phyloP scores from a whole-genome alignment of 768 basidiomycete genomes.

The Trametes gibbosa region DNA sequence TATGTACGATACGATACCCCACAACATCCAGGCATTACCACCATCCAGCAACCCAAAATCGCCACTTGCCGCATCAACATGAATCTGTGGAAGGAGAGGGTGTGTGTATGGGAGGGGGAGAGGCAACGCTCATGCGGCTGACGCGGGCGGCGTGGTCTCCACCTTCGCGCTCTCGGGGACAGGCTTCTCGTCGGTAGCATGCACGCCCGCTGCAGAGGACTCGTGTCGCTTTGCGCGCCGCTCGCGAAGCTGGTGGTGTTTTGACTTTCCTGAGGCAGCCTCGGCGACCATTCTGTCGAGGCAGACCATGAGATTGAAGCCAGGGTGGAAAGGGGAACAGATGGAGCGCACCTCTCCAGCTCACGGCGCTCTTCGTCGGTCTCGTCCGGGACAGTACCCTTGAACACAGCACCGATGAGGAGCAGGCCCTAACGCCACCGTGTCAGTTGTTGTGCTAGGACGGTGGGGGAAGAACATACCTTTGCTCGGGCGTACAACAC shows the following conservation, averaged over 20 bases:
- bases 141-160: slow-evolving; percentile 4
- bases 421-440: slow-evolving; percentile 63
- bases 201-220: neutral
- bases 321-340: neutral
- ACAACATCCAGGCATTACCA: no score
- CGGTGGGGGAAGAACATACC: slow-evolving; percentile 38
- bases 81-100: neutral
- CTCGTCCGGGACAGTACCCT: slow-evolving; percentile 79
- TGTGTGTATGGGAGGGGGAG: no score
- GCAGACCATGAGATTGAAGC: neutral
- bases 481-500: slow-evolving; percentile 82
- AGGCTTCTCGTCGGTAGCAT: neutral
- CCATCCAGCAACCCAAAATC: neutral
- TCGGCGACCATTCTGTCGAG: slow-evolving; percentile 76
- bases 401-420: slow-evolving; percentile 88
- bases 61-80: neutral
- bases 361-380: slow-evolving; percentile 92
- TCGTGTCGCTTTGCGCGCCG: slow-evolving; percentile 16
- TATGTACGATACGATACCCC: neutral
- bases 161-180: neutral
- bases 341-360: slow-evolving; percentile 71
- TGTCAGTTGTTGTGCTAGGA: neutral
- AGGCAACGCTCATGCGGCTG: slow-evolving; percentile 4
- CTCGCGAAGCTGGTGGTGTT: slow-evolving; percentile 37
- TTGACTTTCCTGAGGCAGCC: slow-evolving; percentile 72